A percentile compares a stretch with the other conserved stretches of the same genome.
Evolutionary conservation across 805 yeast genomes (phyloP).

Genomic region (Ogataea naganishii): DNA sequence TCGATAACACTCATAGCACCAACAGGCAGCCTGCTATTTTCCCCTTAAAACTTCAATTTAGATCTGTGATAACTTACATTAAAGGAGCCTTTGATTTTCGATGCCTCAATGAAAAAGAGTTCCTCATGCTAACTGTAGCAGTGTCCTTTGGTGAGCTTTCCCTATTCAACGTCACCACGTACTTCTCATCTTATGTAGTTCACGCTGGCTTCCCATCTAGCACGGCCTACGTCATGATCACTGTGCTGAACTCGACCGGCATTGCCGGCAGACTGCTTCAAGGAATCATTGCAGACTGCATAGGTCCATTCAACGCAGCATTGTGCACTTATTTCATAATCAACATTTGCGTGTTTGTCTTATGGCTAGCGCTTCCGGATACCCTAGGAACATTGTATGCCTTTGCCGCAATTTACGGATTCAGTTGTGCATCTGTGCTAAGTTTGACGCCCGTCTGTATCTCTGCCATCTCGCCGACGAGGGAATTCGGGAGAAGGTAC

Average conservation of each 20-base stretch:
- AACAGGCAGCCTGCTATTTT: too few species aligned
- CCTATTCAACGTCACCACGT: constrained; percentile 42
- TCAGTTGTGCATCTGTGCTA: constrained; percentile 47
- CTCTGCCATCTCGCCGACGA: constrained; percentile 45
- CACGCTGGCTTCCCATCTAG: constrained; percentile 37
- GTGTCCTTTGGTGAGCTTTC: constrained; percentile 44
- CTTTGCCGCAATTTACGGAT: constrained; percentile 45
- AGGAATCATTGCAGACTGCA: constrained; percentile 32
- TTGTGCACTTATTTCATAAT: constrained; percentile 27
- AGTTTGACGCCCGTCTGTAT: constrained; percentile 56
- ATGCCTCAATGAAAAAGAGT: constrained; percentile 34
- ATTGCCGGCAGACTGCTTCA: constrained; percentile 38
- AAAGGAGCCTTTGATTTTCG: constrained; percentile 27
- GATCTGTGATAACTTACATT: constrained; percentile 9
- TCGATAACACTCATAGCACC: background rate
- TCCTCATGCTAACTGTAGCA: constrained; percentile 29
- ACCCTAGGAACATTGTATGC: constrained; percentile 33
- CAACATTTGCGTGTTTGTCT: constrained; percentile 34
- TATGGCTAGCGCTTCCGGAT: constrained; percentile 60
- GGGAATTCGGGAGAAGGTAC: constrained; percentile 57
- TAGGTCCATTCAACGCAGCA: constrained; percentile 37
- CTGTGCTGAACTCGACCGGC: constrained; percentile 34
- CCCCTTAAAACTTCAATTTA: constrained; percentile 1
- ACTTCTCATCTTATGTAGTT: constrained; percentile 49
- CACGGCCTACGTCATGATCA: constrained; percentile 31